phyloP scores from a whole-genome alignment of 192 early-diverging fungal genomes.

The Mortierella claussenii region DNA sequence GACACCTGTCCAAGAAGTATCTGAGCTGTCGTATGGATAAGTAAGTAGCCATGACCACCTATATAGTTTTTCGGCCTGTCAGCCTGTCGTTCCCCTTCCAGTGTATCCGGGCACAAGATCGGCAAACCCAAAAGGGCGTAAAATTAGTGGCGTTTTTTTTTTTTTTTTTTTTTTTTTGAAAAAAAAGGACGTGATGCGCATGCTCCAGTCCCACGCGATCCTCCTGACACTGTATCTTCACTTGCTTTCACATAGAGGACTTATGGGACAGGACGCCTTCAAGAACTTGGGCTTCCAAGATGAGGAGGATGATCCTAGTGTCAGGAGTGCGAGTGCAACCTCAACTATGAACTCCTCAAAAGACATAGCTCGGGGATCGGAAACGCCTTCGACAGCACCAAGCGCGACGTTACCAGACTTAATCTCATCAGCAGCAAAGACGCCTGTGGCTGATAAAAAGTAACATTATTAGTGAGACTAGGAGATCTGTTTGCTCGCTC shows the following conservation, averaged over 20 bases:
- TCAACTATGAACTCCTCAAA: too few relatives aligned
- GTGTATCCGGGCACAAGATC: too few relatives aligned
- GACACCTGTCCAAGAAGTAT: slow-evolving; percentile 79
- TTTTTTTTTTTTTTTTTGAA: slow-evolving; percentile 10
- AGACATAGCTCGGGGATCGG: too few relatives aligned
- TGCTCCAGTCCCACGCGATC: neutral
- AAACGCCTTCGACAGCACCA: too few relatives aligned
- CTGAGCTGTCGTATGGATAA: slow-evolving; percentile 93
- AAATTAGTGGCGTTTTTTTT: neutral
- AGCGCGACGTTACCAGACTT: too few relatives aligned
- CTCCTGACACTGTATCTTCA: slow-evolving; percentile 10
- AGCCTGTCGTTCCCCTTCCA: too few relatives aligned
- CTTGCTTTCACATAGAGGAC: slow-evolving; percentile 55
- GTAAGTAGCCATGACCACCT: slow-evolving; percentile 47
- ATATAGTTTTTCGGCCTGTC: neutral
- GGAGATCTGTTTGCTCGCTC: too few relatives aligned
- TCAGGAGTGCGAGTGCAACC: too few relatives aligned
- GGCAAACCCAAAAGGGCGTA: too few relatives aligned
- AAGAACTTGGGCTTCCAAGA: slow-evolving; percentile 77
- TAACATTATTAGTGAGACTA: too few relatives aligned
- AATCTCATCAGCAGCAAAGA: too few relatives aligned
- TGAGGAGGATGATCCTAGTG: slow-evolving; percentile 24
- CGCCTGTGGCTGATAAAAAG: too few relatives aligned
- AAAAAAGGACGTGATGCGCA: neutral
- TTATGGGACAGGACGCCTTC: slow-evolving; percentile 76